These are phyloP conservation scores for Neodidymelliopsis sp. DNA, from an alignment of 2,329 filamentous ascomycete species.

Conservation along the genomic window DNA sequence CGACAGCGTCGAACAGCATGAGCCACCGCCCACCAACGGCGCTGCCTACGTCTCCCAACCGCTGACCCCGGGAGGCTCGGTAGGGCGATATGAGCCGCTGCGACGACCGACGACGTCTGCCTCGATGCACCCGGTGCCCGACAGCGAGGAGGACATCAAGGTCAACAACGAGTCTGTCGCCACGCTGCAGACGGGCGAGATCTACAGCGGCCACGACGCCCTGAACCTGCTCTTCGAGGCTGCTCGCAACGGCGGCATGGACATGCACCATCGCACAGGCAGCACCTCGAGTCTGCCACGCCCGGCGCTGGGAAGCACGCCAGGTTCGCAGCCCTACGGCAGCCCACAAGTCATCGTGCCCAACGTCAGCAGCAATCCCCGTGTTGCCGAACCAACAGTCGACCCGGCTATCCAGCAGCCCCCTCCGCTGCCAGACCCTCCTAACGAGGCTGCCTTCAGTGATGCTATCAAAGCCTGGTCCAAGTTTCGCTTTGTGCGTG, in stretches of 20 bases:
- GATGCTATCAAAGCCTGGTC: constrained; percentile 88
- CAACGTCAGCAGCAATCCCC: constrained; percentile 35
- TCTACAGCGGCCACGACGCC: constrained; percentile 92
- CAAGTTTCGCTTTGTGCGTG: constrained; percentile 90
- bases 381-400: constrained; percentile 35
- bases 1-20: constrained; percentile 52
- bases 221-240: constrained; percentile 91
- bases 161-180: constrained; percentile 67
- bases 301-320: constrained; percentile 44
- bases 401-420: constrained; percentile 41
- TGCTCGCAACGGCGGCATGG: constrained; percentile 61
- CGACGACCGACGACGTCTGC: constrained; percentile 63
- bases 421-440: constrained; percentile 36
- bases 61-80: constrained; percentile 70
- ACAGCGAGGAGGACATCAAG: constrained; percentile 62
- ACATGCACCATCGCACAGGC: constrained; percentile 56
- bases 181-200: constrained; percentile 68
- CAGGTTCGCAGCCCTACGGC: constrained; percentile 46
- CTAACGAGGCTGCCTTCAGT: constrained; percentile 51
- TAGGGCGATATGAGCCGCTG: constrained; percentile 71
- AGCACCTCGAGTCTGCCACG: constrained; percentile 53
- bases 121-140: constrained; percentile 34
- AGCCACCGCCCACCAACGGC: constrained; percentile 31
- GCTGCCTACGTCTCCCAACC: constrained; percentile 56
- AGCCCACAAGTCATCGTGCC: constrained; percentile 41